A percentile compares a stretch with the other conserved stretches of the same genome.
Evolutionary conservation across 2,329 filamentous ascomycete genomes (phyloP).

Genomic region (Claviceps sp.): DNA sequence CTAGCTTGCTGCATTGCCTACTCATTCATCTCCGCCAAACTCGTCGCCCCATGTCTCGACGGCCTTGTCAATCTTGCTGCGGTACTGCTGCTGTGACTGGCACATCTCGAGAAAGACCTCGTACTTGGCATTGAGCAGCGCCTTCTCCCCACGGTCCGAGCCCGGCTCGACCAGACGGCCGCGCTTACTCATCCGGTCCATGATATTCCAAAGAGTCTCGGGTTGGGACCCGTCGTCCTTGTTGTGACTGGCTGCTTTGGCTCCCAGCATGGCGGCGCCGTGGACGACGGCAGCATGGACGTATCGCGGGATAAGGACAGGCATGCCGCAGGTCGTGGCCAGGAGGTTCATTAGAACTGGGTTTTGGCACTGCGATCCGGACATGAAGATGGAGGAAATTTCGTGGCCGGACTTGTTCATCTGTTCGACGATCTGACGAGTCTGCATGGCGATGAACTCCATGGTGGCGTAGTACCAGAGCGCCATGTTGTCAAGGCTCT

Average conservation of each 20-base stretch:
- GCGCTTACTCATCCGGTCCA: constrained; percentile 94
- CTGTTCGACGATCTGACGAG: constrained; percentile 81
- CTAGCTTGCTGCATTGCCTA: too few species aligned
- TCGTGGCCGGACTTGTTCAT: constrained; percentile 87
- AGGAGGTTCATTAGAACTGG: constrained; percentile 82
- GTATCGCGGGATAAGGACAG: constrained; percentile 84
- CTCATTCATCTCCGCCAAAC: constrained; percentile 12
- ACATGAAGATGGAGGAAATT: constrained; percentile 96
- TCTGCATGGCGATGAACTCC: constrained; percentile 97
- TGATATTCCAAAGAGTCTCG: constrained; percentile 87
- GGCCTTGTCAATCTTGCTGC: constrained; percentile 60
- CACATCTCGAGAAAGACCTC: constrained; percentile 92
- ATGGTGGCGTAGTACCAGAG: constrained; percentile 91
- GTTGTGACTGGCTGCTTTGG: constrained; percentile 83
- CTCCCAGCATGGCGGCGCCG: constrained; percentile 95
- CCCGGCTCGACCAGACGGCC: constrained; percentile 71
- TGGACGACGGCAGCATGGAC: constrained; percentile 93
- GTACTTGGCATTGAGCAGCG: constrained; percentile 77
- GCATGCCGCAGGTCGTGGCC: constrained; percentile 81
- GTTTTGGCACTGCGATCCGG: constrained; percentile 94
- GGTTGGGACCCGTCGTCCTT: constrained; percentile 52
- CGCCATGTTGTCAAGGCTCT: constrained; percentile 73
- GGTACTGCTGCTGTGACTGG: constrained; percentile 69
- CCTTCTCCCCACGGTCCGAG: constrained; percentile 58
- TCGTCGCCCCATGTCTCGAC: constrained; percentile 24